Conservation (phyloP, 2,329 filamentous ascomycete genomes). For the Claviceps sp. region DNA sequence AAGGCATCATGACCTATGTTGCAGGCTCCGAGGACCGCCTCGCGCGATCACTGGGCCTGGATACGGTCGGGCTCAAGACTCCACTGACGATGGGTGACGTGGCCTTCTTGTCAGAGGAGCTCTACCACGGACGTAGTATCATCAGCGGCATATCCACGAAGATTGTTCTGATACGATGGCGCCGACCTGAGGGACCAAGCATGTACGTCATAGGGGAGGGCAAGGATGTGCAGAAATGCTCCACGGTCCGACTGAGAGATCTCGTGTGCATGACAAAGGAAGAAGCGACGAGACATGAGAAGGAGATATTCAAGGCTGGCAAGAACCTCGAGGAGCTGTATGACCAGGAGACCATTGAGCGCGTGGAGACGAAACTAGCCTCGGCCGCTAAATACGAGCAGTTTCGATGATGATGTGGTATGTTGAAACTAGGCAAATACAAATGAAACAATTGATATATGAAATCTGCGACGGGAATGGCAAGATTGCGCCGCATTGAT, state of each 20-base stretch:
- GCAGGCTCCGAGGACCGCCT: conserved; percentile 71
- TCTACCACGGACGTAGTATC: conserved; percentile 70
- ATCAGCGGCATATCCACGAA: conserved; percentile 72
- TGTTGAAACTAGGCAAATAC: not conserved
- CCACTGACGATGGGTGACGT: conserved; percentile 70
- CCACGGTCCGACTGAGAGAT: conserved; percentile 54
- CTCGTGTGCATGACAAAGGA: conserved; percentile 90
- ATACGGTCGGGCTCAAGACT: conserved; percentile 56
- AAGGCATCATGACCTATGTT: conserved; percentile 61
- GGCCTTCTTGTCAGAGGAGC: conserved; percentile 78
- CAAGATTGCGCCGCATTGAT: no score
- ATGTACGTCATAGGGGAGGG: conserved; percentile 46
- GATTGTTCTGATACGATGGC: conserved; percentile 71
- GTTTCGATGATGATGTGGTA: conserved; percentile 22
- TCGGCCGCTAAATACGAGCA: conserved; percentile 53
- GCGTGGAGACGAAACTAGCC: conserved; percentile 50
- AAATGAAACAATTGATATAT: no score
- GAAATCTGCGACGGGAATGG: no score
- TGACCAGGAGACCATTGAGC: conserved; percentile 48
- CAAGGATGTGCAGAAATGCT: conserved; percentile 62
- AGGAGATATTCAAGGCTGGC: conserved; percentile 57
- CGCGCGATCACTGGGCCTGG: conserved; percentile 29
- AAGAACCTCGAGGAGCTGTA: conserved; percentile 63
- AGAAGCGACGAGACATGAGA: conserved; percentile 69
- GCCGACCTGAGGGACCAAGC: conserved; percentile 46